Conservation (phyloP, 2,329 filamentous ascomycete species). For the Lachnellula subtilissima region DNA sequence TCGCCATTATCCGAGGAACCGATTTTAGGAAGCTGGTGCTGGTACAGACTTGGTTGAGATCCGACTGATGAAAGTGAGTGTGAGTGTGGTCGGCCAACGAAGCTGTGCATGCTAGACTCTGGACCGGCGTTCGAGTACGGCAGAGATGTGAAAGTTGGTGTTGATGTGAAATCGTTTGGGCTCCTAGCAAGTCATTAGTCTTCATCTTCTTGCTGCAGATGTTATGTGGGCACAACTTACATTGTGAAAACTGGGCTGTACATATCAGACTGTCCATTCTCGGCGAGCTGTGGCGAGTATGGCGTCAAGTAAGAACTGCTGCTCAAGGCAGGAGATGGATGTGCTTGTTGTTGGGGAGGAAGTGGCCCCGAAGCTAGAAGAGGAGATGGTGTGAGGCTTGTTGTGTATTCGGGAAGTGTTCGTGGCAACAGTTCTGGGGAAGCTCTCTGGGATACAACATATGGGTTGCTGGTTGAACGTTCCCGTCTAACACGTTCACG, state of each 20-base stretch:
- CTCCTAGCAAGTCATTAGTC: constrained; percentile 11
- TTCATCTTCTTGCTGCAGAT: neutral
- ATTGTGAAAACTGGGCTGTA: constrained; percentile 30
- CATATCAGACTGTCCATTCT: constrained; percentile 24
- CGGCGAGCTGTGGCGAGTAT: constrained; percentile 26
- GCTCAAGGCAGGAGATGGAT: constrained; percentile 21
- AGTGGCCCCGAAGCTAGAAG: constrained; percentile 26
- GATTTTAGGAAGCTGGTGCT: constrained; percentile 32
- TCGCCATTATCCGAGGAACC: constrained; percentile 38
- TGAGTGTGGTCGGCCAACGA: constrained; percentile 27
- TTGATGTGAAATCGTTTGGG: constrained; percentile 25
- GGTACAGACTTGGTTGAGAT: constrained; percentile 28
- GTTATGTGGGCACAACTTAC: constrained; percentile 15
- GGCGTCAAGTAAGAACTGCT: constrained; percentile 27
- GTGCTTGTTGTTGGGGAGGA: constrained; percentile 10
- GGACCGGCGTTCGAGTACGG: constrained; percentile 23
- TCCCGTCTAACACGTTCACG: constrained; percentile 48
- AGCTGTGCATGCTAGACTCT: constrained; percentile 24
- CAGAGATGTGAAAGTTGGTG: constrained; percentile 22
- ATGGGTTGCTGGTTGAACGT: constrained; percentile 31
- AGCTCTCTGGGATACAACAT: constrained; percentile 26
- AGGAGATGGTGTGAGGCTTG: constrained; percentile 29
- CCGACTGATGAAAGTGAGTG: constrained; percentile 25
- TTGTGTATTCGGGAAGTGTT: constrained; percentile 27
- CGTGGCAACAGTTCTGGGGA: constrained; percentile 32